A percentile compares a stretch with the other conserved stretches of the same genome.
Evolutionary conservation across 441 rosid species (phyloP).

Genomic region (Adansonia grandidieri): DNA sequence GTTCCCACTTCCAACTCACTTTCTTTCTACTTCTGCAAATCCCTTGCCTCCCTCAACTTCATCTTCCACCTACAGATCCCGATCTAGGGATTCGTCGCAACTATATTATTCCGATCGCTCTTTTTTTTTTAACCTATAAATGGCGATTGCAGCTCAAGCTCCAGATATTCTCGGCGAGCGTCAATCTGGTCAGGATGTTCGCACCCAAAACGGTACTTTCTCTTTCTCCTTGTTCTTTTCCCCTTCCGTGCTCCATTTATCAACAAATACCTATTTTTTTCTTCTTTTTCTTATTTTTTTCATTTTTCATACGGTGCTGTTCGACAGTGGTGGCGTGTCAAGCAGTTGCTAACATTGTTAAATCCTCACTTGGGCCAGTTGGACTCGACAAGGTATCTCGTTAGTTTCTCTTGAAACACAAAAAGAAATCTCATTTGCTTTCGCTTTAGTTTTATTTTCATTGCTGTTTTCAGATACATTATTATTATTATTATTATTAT

Average conservation of each 20-base stretch:
- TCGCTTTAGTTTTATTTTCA: background rate
- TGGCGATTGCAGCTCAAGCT: conserved; percentile 67
- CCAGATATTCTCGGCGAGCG: conserved; percentile 94
- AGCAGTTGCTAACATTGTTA: conserved; percentile 95
- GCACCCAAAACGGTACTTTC: conserved; percentile 83
- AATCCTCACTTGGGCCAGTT: conserved; percentile 94
- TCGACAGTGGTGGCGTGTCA: conserved; percentile 85
- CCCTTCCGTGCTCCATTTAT: background rate
- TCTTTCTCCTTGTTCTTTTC: background rate
- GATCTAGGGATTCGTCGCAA: conserved; percentile 2
- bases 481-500: background rate
- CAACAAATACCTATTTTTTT: background rate
- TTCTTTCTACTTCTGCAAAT: background rate
- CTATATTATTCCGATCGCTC: background rate
- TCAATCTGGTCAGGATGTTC: conserved; percentile 94
- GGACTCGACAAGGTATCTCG: conserved; percentile 91
- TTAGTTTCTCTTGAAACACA: background rate
- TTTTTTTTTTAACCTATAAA: conserved; percentile 22
- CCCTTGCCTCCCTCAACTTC: background rate
- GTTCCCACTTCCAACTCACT: background rate
- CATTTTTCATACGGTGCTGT: background rate
- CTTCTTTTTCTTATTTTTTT: background rate
- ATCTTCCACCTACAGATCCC: background rate
- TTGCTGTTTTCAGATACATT: background rate
- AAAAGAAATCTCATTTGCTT: background rate